Conservation (phyloP, 768 basidiomycete species). For the Baorangia bicolor region DNA sequence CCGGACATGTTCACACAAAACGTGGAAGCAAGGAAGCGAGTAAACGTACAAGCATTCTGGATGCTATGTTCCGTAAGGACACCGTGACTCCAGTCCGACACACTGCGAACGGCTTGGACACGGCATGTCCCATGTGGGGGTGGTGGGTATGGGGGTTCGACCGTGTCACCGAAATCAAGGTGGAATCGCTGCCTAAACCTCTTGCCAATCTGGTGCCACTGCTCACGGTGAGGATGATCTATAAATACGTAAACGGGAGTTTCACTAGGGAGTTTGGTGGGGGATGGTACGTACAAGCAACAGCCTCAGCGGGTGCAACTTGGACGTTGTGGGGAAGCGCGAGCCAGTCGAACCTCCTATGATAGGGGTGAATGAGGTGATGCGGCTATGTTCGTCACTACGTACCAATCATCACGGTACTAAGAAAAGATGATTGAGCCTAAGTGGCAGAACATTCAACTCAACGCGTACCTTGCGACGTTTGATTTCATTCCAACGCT, state of each 20-base stretch:
- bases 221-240: constrained; percentile 68
- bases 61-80: constrained; percentile 88
- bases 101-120: constrained; percentile 83
- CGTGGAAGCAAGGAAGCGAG: neutral
- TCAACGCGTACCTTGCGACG: constrained; percentile 59
- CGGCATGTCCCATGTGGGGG: constrained; percentile 53
- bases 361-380: constrained; percentile 6
- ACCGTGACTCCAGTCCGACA: constrained; percentile 93
- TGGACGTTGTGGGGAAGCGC: constrained; percentile 74
- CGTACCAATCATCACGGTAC: constrained; percentile 47
- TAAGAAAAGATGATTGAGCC: constrained; percentile 12
- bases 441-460: neutral
- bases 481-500: constrained; percentile 91
- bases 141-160: constrained; percentile 40
- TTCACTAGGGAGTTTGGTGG: neutral
- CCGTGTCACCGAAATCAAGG: constrained; percentile 39
- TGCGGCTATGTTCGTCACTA: constrained; percentile 1
- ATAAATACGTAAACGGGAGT: neutral
- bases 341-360: constrained; percentile 62
- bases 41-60: constrained; percentile 82
- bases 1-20: neutral
- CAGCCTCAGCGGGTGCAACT: constrained; percentile 62
- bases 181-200: constrained; percentile 69
- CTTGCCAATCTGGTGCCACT: constrained; percentile 56
- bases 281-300: constrained; percentile 45